Conservation (phyloP, 345 rosid genomes). For the Alliaria petiolata region DNA sequence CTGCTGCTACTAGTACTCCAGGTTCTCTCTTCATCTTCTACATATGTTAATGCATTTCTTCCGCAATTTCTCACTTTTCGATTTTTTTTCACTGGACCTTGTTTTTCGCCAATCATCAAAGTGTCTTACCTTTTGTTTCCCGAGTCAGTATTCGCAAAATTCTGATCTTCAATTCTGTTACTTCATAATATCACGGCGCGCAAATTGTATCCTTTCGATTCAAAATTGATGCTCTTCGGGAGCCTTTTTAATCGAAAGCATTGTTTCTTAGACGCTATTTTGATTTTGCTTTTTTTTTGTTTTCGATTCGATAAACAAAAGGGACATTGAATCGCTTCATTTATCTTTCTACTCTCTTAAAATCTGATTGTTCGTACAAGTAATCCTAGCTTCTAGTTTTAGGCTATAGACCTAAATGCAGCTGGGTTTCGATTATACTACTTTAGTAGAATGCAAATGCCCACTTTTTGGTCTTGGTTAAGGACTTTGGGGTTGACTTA, state of each 20-base stretch:
- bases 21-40: slow-evolving; percentile 15
- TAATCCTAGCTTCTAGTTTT: too few relatives aligned
- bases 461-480: background rate
- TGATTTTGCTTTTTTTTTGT: background rate
- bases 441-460: background rate
- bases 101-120: background rate
- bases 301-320: background rate
- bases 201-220: background rate
- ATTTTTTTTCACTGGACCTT: background rate
- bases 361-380: background rate
- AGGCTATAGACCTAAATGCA: background rate
- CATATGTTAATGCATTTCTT: background rate
- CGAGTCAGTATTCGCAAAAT: background rate
- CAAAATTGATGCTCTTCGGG: background rate
- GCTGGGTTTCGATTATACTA: background rate
- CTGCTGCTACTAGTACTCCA: background rate
- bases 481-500: slow-evolving; percentile 10
- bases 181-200: background rate
- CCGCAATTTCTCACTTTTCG: background rate
- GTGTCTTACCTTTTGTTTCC: background rate
- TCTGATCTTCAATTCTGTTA: background rate
- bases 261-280: background rate
- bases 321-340: background rate
- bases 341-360: background rate
- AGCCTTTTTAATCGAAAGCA: background rate